phyloP scores from a whole-genome alignment of 108 stramenopile species.

The Skeletonema tropicum region DNA sequence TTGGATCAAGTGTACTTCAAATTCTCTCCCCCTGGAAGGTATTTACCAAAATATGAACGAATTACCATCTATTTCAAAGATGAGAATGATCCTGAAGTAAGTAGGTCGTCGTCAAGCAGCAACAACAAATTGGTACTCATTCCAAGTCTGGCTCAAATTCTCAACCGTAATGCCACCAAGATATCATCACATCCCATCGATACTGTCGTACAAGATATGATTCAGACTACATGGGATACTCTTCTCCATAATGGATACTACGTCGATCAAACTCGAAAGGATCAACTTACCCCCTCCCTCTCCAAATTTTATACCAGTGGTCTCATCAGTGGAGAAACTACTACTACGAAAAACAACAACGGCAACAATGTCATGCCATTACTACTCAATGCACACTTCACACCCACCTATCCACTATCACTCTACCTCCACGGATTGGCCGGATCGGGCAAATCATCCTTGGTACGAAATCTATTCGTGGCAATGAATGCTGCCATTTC shows the following conservation, averaged over 20 bases:
- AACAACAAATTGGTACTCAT: slow-evolving; percentile 45
- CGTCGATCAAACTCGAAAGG: slow-evolving; percentile 41
- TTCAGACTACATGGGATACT: slow-evolving; percentile 56
- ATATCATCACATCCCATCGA: slow-evolving; percentile 7
- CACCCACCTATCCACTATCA: slow-evolving; percentile 58
- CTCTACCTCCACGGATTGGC: slow-evolving; percentile 71
- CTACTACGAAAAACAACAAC: too few species aligned
- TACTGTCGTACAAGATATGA: slow-evolving; percentile 48
- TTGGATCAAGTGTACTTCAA: slow-evolving; percentile 30
- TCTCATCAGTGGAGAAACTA: slow-evolving; percentile 34
- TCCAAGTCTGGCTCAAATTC: slow-evolving; percentile 38
- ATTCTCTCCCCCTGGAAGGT: slow-evolving; percentile 19
- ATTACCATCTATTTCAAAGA: slow-evolving; percentile 66
- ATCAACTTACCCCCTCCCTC: slow-evolving; percentile 30
- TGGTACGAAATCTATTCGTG: slow-evolving; percentile 57
- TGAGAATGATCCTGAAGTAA: slow-evolving; percentile 37
- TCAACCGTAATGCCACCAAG: slow-evolving; percentile 23
- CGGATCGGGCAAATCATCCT: slow-evolving; percentile 66
- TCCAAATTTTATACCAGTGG: slow-evolving; percentile 43
- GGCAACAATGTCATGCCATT: slow-evolving; percentile 38
- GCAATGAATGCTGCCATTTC: slow-evolving; percentile 58
- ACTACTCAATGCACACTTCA: slow-evolving; percentile 62
- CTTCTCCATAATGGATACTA: slow-evolving; percentile 56
- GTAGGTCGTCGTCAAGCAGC: not conserved
- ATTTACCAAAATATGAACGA: slow-evolving; percentile 58